These are phyloP conservation scores for Nidularia pulvinata DNA, from an alignment of 768 basidiomycete genomes.

Conservation along the genomic window DNA sequence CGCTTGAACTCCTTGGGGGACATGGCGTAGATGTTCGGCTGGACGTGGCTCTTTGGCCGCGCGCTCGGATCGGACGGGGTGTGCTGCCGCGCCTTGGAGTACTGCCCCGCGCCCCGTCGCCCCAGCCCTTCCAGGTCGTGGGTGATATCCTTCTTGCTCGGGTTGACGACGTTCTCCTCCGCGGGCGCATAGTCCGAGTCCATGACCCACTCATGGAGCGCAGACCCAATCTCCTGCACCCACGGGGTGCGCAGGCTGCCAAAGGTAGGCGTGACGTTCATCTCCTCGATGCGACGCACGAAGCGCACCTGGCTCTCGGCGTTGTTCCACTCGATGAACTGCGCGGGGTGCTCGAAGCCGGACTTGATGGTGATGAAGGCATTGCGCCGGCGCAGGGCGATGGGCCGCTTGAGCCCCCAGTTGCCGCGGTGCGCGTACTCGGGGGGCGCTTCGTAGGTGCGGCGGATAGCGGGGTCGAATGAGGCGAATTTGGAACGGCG, in stretches of 20 bases:
- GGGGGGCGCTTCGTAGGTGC: constrained; percentile 72
- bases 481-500: constrained; percentile 83
- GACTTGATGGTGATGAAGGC: constrained; percentile 61
- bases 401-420: constrained; percentile 86
- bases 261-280: constrained; percentile 38
- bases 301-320: constrained; percentile 68
- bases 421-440: constrained; percentile 76
- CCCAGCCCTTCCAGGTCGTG: constrained; percentile 15
- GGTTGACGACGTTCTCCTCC: constrained; percentile 1
- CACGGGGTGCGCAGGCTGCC: constrained; percentile 24
- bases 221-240: constrained; percentile 34
- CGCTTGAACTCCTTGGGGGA: constrained; percentile 49
- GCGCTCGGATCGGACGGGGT: background rate
- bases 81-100: constrained; percentile 14
- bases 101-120: constrained; percentile 17
- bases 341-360: constrained; percentile 68
- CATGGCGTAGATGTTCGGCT: constrained; percentile 65
- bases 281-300: constrained; percentile 66
- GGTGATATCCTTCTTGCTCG: constrained; percentile 1
- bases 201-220: constrained; percentile 26
- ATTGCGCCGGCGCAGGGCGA: constrained; percentile 62
- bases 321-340: constrained; percentile 79
- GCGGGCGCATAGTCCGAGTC: constrained; percentile 45
- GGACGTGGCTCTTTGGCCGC: constrained; percentile 15
- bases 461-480: constrained; percentile 74